These are phyloP conservation scores for Trametes coccinea DNA, from an alignment of 768 basidiomycete genomes.

Conservation along the genomic window DNA sequence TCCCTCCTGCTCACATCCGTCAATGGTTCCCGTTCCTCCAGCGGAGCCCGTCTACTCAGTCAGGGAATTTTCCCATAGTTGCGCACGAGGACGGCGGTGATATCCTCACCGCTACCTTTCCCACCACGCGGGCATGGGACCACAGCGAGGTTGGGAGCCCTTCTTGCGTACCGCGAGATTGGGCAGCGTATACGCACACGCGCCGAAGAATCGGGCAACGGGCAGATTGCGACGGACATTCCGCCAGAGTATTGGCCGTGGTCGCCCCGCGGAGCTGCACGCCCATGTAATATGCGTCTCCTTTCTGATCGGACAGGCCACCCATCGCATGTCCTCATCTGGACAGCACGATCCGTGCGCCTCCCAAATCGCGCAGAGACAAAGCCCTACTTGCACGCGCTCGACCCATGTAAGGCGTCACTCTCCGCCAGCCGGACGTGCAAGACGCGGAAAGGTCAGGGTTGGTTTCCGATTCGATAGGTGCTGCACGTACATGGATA, in stretches of 20 bases:
- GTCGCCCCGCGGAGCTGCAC: constrained; percentile 10
- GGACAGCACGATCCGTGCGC: background rate
- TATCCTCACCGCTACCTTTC: background rate
- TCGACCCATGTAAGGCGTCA: background rate
- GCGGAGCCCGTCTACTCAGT: background rate
- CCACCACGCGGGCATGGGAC: background rate
- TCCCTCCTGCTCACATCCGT: too few relatives aligned
- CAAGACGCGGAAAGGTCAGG: background rate
- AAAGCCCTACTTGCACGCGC: constrained; percentile 3
- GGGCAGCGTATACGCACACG: background rate
- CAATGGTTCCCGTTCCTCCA: background rate
- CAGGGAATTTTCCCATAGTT: background rate
- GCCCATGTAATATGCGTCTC: background rate
- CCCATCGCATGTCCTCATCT: background rate
- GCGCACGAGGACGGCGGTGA: background rate
- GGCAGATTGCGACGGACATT: background rate
- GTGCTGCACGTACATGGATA: constrained; percentile 1
- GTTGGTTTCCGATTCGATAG: background rate
- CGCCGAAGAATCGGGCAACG: constrained; percentile 10
- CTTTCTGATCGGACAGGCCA: constrained; percentile 16
- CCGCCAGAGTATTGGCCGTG: background rate
- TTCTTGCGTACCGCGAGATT: constrained; percentile 6
- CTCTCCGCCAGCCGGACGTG: background rate
- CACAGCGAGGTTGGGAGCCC: background rate
- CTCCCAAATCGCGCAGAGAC: background rate